phyloP scores from a whole-genome alignment of 2,329 filamentous ascomycete species.

The Rugonectria rugulosa region DNA sequence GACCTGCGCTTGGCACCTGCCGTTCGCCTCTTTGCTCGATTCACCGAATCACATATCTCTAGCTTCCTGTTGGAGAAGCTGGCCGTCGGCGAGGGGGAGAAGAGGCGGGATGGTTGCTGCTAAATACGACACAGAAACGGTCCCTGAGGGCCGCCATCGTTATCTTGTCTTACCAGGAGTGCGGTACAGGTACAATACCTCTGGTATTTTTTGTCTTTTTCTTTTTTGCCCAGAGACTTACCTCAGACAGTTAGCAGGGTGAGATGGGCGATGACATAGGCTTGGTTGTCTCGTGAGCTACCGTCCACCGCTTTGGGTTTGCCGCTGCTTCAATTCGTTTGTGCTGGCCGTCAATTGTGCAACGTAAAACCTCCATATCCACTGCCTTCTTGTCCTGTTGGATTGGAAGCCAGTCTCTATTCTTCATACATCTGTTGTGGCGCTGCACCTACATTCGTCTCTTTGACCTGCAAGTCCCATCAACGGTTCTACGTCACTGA shows the following conservation, averaged over 20 bases:
- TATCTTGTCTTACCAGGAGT: slow-evolving; percentile 25
- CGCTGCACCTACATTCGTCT: not conserved
- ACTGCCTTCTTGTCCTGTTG: not conserved
- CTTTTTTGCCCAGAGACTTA: not conserved
- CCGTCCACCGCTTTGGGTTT: not conserved
- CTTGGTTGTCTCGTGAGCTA: slow-evolving; percentile 13
- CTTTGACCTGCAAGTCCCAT: not conserved
- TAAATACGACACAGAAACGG: slow-evolving; percentile 28
- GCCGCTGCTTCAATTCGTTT: slow-evolving; percentile 11
- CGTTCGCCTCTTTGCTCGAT: slow-evolving; percentile 24
- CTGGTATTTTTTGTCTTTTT: too few species aligned
- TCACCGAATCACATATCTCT: slow-evolving; percentile 22
- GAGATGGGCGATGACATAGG: slow-evolving; percentile 5
- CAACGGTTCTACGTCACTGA: not conserved
- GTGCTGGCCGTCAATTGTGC: not conserved
- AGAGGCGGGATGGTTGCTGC: slow-evolving; percentile 20
- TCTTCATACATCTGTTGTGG: not conserved
- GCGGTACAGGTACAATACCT: too few species aligned
- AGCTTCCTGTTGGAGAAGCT: slow-evolving; percentile 23
- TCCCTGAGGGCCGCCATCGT: slow-evolving; percentile 24
- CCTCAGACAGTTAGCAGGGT: not conserved
- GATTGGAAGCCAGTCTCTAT: not conserved
- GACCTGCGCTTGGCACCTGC: slow-evolving; percentile 6
- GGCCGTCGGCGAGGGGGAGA: slow-evolving; percentile 23
- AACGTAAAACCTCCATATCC: slow-evolving; percentile 12